These are phyloP conservation scores for Talaromyces sp. DNA, from an alignment of 2,329 filamentous ascomycete species.

Conservation along the genomic window DNA sequence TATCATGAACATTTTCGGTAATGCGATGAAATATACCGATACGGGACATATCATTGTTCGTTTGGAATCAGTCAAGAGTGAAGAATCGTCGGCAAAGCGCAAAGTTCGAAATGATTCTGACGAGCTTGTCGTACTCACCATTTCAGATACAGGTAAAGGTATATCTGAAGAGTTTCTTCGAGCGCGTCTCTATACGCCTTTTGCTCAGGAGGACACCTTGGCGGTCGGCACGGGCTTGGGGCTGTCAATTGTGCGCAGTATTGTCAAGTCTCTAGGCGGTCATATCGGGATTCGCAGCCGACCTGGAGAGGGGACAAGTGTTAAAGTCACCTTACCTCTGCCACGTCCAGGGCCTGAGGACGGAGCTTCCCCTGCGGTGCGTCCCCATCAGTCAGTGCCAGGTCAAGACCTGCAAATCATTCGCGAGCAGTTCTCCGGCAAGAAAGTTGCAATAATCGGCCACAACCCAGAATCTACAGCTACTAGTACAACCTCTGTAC, in stretches of 20 bases:
- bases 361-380: conserved; percentile 18
- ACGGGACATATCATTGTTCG: conserved; percentile 47
- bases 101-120: conserved; percentile 26
- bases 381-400: conserved; percentile 22
- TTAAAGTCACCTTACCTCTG: conserved; percentile 47
- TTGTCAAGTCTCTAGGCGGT: conserved; percentile 57
- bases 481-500: conserved; percentile 22
- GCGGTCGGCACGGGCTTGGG: conserved; percentile 51
- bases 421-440: conserved; percentile 23
- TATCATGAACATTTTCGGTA: conserved; percentile 60
- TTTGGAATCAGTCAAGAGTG: conserved; percentile 29
- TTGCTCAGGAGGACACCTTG: conserved; percentile 57
- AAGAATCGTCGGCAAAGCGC: conserved; percentile 22
- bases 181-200: conserved; percentile 54
- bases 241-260: conserved; percentile 57
- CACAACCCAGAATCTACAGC: conserved; percentile 21
- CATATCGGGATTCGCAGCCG: conserved; percentile 54
- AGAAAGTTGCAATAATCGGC: conserved; percentile 28
- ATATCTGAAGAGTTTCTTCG: conserved; percentile 60
- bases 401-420: conserved; percentile 23
- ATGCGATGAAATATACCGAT: conserved; percentile 58
- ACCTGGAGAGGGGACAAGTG: conserved; percentile 51
- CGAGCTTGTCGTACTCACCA: conserved; percentile 39
- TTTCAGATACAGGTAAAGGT: conserved; percentile 61
- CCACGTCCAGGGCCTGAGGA: conserved; percentile 26